These are phyloP conservation scores for Fusarium aywerte DNA, from an alignment of 2,329 filamentous ascomycete genomes.

Conservation along the genomic window DNA sequence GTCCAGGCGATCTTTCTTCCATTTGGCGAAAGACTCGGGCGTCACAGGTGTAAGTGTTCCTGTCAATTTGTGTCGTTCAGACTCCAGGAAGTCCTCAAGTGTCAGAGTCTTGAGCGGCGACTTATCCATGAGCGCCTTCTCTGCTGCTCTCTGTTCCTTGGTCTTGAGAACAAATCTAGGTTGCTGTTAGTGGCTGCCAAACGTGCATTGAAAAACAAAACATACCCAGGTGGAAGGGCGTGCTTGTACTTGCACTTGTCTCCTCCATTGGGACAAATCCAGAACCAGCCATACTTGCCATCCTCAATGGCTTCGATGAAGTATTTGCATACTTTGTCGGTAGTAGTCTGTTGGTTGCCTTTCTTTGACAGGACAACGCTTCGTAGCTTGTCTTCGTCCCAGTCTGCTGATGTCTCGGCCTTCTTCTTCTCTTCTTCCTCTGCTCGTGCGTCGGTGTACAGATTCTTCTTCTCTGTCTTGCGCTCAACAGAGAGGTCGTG, in stretches of 20 bases:
- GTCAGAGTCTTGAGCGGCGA: slow-evolving; percentile 94
- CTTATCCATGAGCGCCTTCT: slow-evolving; percentile 96
- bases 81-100: slow-evolving; percentile 96
- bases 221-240: slow-evolving; percentile 91
- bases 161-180: slow-evolving; percentile 93
- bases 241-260: slow-evolving; percentile 99
- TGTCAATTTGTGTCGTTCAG: slow-evolving; percentile 93
- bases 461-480: slow-evolving; percentile 89
- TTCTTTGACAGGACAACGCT: slow-evolving; percentile 95
- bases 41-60: slow-evolving; percentile 94
- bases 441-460: slow-evolving; percentile 86
- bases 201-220: slow-evolving; percentile 41
- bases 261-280: slow-evolving; percentile 94
- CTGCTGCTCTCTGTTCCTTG: slow-evolving; percentile 93
- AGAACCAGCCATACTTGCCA: slow-evolving; percentile 99
- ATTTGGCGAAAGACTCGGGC: slow-evolving; percentile 90
- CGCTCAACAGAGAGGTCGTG: slow-evolving; percentile 91
- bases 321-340: slow-evolving; percentile 99
- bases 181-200: slow-evolving; percentile 39
- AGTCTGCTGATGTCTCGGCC: slow-evolving; percentile 91
- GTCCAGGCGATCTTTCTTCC: slow-evolving; percentile 93
- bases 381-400: slow-evolving; percentile 96
- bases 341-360: slow-evolving; percentile 93
- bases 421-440: slow-evolving; percentile 81
- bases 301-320: slow-evolving; percentile 98